Base-by-base conservation (phyloP, 495 filamentous ascomycete species). In the Tuber microsphaerosporum region DNA sequence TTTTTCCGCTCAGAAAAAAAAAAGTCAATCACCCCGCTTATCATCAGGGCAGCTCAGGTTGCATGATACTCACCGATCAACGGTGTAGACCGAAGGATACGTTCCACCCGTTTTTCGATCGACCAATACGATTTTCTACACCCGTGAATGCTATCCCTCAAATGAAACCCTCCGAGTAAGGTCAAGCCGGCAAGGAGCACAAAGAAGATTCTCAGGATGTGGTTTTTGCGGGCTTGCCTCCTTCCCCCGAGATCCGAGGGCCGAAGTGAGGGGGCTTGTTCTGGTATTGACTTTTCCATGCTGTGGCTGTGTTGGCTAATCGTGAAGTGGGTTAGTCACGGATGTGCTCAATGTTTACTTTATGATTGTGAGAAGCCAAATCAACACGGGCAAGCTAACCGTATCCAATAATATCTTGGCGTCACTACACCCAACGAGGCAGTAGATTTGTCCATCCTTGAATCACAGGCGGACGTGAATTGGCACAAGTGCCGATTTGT, bases 11-110 rank as follows among this genome's bases (percentile, higher is more conserved):
- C n/a, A 14, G 31, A 34, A n/a, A 46, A 69, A 69, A 79, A 77
- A 73, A 69, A 73, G 44, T 75, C 26, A 71, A 75, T 42, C 69
- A 26, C 37, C 51, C 22, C 51, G 51, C 9, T 61, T 14, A 12
- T 14, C 51, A 26, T 74, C n/a, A 48, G 3, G 26, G 19, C 76
- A 72, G 61, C 26, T 34, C 61, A 46, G 43, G 69, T 71, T 72
- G 42, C 34, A 61, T n/a, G 22, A 7, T 34, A 75, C 83, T 74
- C 85, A 93, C 91, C 93, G 84, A 97, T 94, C 75, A 97, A 84
- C 19, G 93, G 94, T 6, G 91, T 93, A n/a, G 89, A 84, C 16
- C 84, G 85, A 34, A 97, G 84, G 71, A 97, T 93, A 70, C 85
- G 86, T 19, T 89, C 85, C 12, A 92, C 94, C 72, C 93, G 86